A percentile compares a stretch with the other conserved stretches of the same genome.
Evolutionary conservation across 108 stramenopile species (phyloP).

Genomic region (Licmophora abbreviata): DNA sequence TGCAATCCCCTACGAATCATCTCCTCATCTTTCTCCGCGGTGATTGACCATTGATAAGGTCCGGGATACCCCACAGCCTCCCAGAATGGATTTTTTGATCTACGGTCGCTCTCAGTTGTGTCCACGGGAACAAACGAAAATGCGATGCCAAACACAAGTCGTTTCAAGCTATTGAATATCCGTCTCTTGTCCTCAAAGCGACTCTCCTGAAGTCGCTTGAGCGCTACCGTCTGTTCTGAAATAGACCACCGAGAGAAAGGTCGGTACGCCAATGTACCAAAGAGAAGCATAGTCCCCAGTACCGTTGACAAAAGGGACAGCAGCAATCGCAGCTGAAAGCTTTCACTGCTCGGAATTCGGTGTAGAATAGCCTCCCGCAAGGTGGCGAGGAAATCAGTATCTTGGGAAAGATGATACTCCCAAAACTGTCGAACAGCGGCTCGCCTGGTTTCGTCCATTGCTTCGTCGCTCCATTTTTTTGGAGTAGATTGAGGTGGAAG

Average conservation of each 20-base stretch:
- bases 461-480: not conserved
- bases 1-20: not conserved
- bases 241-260: not conserved
- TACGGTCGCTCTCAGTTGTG: not conserved
- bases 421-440: not conserved
- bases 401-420: not conserved
- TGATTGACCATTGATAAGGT: not conserved
- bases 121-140: not conserved
- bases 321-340: not conserved
- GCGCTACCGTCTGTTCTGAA: not conserved
- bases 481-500: slow-evolving; percentile 2
- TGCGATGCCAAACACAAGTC: not conserved
- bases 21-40: not conserved
- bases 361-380: not conserved
- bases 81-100: slow-evolving; percentile 4
- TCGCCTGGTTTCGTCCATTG: not conserved
- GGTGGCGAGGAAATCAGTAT: not conserved
- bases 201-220: not conserved
- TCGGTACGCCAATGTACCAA: not conserved
- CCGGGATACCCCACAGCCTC: slow-evolving; percentile 7
- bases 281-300: not conserved
- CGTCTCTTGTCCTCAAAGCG: not conserved
- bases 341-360: not conserved
- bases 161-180: slow-evolving; percentile 3
- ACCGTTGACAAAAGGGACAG: not conserved